Percentiles rank a stretch among this genome's conserved stretches.
phyloP scores from a whole-genome alignment of 1,284 basidiomycete genomes.

The Austroboletus niveus region DNA sequence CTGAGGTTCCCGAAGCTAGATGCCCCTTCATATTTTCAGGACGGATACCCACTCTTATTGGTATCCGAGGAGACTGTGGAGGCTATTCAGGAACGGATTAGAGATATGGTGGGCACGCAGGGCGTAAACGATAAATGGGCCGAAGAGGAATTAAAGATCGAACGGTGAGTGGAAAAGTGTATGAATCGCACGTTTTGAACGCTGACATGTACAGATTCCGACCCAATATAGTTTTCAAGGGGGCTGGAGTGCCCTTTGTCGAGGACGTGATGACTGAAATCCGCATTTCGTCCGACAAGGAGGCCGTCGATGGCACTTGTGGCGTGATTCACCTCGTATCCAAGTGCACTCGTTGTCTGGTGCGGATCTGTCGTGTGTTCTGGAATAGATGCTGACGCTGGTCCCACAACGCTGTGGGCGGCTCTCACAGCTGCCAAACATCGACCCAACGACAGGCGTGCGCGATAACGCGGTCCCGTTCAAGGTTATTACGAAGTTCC shows the following conservation, averaged over 20 bases:
- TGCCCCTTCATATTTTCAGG: slow-evolving; percentile 61
- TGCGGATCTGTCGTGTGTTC: slow-evolving; percentile 37
- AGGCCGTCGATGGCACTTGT: slow-evolving; percentile 8
- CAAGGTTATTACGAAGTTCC: slow-evolving; percentile 69
- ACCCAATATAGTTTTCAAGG: slow-evolving; percentile 68
- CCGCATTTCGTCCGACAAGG: slow-evolving; percentile 39
- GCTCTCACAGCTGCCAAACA: slow-evolving; percentile 62
- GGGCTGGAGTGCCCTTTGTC: slow-evolving; percentile 47
- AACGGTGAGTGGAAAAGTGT: slow-evolving; percentile 45
- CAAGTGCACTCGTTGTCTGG: slow-evolving; percentile 69
- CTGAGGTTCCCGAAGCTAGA: slow-evolving; percentile 53
- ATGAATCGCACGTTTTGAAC: not conserved
- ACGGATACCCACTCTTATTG: slow-evolving; percentile 67
- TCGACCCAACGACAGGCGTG: slow-evolving; percentile 59
- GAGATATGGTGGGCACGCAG: slow-evolving; percentile 49
- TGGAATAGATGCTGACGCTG: slow-evolving; percentile 1
- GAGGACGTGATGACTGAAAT: slow-evolving; percentile 55
- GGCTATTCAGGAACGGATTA: slow-evolving; percentile 46
- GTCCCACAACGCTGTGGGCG: slow-evolving; percentile 1
- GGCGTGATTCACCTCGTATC: slow-evolving; percentile 57
- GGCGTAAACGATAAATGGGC: slow-evolving; percentile 61
- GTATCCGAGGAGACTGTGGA: slow-evolving; percentile 62
- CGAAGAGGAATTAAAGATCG: slow-evolving; percentile 51
- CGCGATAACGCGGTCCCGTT: slow-evolving; percentile 72
- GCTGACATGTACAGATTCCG: slow-evolving; percentile 50